Evolutionary conservation across 78 protist genomes (phyloP).

Genomic region (Pigoraptor vietnamica): DNA sequence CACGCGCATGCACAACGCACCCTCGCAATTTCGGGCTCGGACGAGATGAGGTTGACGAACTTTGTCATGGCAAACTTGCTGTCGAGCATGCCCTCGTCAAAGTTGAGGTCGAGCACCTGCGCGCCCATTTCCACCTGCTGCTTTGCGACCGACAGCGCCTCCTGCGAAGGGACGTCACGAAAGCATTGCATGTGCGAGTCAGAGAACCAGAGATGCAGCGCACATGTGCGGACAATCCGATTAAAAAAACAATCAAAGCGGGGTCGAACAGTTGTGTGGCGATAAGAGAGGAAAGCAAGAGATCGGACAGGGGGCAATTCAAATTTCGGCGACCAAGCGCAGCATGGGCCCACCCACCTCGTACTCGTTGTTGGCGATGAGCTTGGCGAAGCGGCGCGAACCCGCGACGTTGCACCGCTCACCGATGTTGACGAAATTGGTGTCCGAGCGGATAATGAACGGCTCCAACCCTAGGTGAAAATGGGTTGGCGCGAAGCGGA

Average conservation of each 20-base stretch:
- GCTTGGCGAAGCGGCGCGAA: slow-evolving; percentile 79
- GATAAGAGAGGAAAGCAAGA: too few relatives aligned
- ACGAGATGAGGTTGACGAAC: slow-evolving; percentile 77
- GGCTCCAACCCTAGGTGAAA: slow-evolving; percentile 90
- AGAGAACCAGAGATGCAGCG: neutral
- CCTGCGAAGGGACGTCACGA: neutral
- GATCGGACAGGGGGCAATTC: too few relatives aligned
- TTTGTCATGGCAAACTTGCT: slow-evolving; percentile 75
- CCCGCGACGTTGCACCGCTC: slow-evolving; percentile 99
- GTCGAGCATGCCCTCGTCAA: slow-evolving; percentile 98
- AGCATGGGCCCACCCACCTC: slow-evolving; percentile 20
- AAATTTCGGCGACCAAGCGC: too few relatives aligned
- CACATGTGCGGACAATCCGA: too few relatives aligned
- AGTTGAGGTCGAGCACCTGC: slow-evolving; percentile 92
- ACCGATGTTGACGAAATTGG: slow-evolving; percentile 92
- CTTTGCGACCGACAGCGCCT: slow-evolving; percentile 72
- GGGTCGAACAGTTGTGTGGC: too few relatives aligned
- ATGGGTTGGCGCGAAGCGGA: neutral
- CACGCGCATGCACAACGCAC: neutral
- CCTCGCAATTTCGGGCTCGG: slow-evolving; percentile 92
- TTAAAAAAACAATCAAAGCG: too few relatives aligned
- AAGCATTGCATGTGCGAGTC: neutral
- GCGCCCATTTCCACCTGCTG: slow-evolving; percentile 94
- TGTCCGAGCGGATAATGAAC: slow-evolving; percentile 20
- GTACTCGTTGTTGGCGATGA: slow-evolving; percentile 74